Percentiles rank a stretch among this genome's conserved stretches.
Conservation (phyloP, 2,329 filamentous ascomycete genomes). For the Scorias spongiosa region DNA sequence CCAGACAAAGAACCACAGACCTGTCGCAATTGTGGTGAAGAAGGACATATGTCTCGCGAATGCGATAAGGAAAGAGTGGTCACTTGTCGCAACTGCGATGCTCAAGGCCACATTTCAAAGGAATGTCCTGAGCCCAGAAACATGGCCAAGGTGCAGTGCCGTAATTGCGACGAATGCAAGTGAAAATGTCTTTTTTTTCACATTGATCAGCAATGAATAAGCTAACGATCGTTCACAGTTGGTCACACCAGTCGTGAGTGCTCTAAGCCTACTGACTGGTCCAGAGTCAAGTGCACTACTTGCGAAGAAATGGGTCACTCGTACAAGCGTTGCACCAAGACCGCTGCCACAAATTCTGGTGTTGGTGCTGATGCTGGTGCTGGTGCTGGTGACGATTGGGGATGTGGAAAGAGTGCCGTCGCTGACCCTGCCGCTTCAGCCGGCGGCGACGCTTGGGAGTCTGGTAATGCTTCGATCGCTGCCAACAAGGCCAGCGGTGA, state of each 20-base stretch:
- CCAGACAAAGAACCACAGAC: slow-evolving; percentile 13
- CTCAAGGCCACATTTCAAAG: slow-evolving; percentile 43
- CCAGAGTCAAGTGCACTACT: slow-evolving; percentile 31
- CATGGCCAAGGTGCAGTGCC: slow-evolving; percentile 31
- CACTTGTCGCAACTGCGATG: slow-evolving; percentile 22
- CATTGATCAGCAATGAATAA: background rate
- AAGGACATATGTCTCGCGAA: slow-evolving; percentile 18
- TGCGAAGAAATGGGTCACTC: slow-evolving; percentile 21
- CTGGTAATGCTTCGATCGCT: slow-evolving; percentile 1
- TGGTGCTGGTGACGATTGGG: slow-evolving; percentile 4
- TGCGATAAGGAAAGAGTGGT: slow-evolving; percentile 20
- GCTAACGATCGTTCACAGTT: background rate
- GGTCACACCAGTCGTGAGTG: slow-evolving; percentile 11
- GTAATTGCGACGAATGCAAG: slow-evolving; percentile 26
- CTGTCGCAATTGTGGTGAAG: slow-evolving; percentile 22
- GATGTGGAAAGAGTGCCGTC: slow-evolving; percentile 2
- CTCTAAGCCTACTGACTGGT: slow-evolving; percentile 20
- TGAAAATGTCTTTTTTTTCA: background rate
- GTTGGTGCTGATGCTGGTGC: slow-evolving; percentile 3
- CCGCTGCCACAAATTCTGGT: slow-evolving; percentile 2
- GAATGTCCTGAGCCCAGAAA: slow-evolving; percentile 50
- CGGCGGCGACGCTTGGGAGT: slow-evolving; percentile 2
- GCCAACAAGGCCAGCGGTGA: background rate
- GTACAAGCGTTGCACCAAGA: slow-evolving; percentile 14
- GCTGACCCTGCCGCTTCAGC: slow-evolving; percentile 1